Evolutionary conservation across 1,284 basidiomycete genomes (phyloP).

Genomic region (Ustilago esculenta): DNA sequence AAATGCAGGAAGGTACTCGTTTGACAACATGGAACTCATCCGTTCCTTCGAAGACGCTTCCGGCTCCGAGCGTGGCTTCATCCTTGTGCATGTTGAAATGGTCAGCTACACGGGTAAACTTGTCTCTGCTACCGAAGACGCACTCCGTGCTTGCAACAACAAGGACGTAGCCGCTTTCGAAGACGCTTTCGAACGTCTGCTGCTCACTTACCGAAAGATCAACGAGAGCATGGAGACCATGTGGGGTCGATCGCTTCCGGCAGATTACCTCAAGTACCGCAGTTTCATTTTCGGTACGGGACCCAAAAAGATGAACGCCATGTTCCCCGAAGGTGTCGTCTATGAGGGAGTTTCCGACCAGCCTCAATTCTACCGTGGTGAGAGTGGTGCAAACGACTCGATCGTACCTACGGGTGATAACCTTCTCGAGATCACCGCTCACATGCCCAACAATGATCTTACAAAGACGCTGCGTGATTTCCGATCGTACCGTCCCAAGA

Average conservation of each 20-base stretch:
- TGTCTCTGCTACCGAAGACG: conserved; percentile 54
- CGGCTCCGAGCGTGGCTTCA: conserved; percentile 59
- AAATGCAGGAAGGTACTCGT: conserved; percentile 45
- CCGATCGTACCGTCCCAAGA: conserved; percentile 59
- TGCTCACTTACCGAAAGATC: conserved; percentile 55
- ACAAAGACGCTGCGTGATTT: conserved; percentile 63
- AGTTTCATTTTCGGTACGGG: conserved; percentile 65
- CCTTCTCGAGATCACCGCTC: conserved; percentile 61
- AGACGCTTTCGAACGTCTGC: conserved; percentile 40
- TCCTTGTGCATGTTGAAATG: conserved; percentile 62
- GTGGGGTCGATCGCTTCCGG: conserved; percentile 53
- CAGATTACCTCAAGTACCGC: conserved; percentile 62
- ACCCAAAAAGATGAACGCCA: conserved; percentile 59
- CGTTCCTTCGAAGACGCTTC: conserved; percentile 58
- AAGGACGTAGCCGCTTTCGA: conserved; percentile 50
- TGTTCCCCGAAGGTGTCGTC: conserved; percentile 63
- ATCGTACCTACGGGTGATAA: conserved; percentile 62
- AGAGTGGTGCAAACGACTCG: conserved; percentile 57
- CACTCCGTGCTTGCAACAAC: conserved; percentile 42
- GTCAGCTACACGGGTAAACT: conserved; percentile 57
- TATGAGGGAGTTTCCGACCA: conserved; percentile 57
- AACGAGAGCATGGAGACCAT: conserved; percentile 63
- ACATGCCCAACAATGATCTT: conserved; percentile 62
- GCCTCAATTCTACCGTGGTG: conserved; percentile 56
- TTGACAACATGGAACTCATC: conserved; percentile 63